Percentiles rank a stretch among this genome's conserved stretches.
Conservation (phyloP, 208 protist species). For the Leishmania guyanensis region DNA sequence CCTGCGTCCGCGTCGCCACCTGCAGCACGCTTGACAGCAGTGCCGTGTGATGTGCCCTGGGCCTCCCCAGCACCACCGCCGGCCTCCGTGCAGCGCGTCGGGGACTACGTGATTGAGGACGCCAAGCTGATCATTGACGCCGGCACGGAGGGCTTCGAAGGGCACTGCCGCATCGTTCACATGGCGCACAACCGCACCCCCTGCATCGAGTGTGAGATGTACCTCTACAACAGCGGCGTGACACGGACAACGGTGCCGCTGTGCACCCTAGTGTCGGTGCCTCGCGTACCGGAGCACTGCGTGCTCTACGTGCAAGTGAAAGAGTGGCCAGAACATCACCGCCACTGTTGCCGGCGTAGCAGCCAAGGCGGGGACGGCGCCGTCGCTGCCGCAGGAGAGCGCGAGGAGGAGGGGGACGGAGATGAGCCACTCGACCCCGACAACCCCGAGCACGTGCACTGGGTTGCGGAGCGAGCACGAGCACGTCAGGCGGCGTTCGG, state of each 20-base stretch:
- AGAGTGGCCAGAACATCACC: conserved; percentile 55
- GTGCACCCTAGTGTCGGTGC: conserved; percentile 96
- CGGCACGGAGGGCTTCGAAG: conserved; percentile 98
- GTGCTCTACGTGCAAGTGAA: conserved; percentile 93
- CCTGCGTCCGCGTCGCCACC: neutral
- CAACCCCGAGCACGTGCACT: conserved; percentile 91
- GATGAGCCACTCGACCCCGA: conserved; percentile 74
- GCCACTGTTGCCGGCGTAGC: neutral
- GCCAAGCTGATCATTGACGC: conserved; percentile 97
- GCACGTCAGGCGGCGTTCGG: conserved; percentile 87
- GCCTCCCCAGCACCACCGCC: neutral
- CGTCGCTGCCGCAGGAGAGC: neutral
- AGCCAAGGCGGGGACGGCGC: neutral
- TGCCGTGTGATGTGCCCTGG: neutral
- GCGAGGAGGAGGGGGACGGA: conserved; percentile 7
- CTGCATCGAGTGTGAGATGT: conserved; percentile 93
- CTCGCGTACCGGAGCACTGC: conserved; percentile 96
- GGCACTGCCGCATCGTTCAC: conserved; percentile 93
- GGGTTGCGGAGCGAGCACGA: conserved; percentile 79
- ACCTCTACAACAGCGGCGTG: conserved; percentile 85
- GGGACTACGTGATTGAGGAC: conserved; percentile 28
- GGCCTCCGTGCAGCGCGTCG: conserved; percentile 1
- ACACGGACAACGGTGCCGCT: conserved; percentile 86
- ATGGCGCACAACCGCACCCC: conserved; percentile 59
- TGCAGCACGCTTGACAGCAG: neutral